A percentile compares a stretch with the other conserved stretches of the same genome.
These are phyloP conservation scores for Limonium bicolor DNA, from an alignment of 148 eudicot genomes.

Conservation along the genomic window DNA sequence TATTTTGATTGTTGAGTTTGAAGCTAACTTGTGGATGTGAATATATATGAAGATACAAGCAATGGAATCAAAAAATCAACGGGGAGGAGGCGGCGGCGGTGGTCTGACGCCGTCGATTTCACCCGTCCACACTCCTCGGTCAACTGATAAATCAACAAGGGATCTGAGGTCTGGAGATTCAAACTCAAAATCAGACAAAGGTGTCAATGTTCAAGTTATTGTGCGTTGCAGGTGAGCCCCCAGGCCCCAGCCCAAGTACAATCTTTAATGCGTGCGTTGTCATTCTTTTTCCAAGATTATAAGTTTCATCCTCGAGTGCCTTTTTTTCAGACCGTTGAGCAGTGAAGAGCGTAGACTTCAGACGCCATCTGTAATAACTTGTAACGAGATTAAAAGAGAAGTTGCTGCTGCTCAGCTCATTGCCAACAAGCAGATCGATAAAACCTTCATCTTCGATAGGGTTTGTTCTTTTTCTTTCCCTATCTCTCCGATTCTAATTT, in stretches of 20 bases:
- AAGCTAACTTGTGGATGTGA: no score
- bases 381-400: constrained; percentile 81
- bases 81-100: constrained; percentile 29
- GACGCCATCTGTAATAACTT: constrained; percentile 70
- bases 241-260: no score
- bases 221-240: constrained; percentile 93
- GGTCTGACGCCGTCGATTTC: constrained; percentile 35
- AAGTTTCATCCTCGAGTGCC: no score
- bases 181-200: constrained; percentile 63
- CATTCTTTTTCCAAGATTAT: no score
- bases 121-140: constrained; percentile 70
- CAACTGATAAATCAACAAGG: constrained; percentile 58
- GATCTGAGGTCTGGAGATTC: constrained; percentile 69
- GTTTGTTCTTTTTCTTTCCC: constrained; percentile 19
- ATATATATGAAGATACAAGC: neutral
- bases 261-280: constrained; percentile 6
- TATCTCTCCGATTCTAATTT: neutral
- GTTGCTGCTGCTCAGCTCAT: constrained; percentile 78
- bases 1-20: no score
- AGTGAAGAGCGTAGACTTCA: constrained; percentile 71
- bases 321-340: constrained; percentile 54
- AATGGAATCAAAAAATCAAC: constrained; percentile 45
- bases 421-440: constrained; percentile 95
- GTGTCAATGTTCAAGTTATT: constrained; percentile 89
- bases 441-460: constrained; percentile 81